phyloP scores from a whole-genome alignment of 495 filamentous ascomycete species.

The Physcia stellaris region DNA sequence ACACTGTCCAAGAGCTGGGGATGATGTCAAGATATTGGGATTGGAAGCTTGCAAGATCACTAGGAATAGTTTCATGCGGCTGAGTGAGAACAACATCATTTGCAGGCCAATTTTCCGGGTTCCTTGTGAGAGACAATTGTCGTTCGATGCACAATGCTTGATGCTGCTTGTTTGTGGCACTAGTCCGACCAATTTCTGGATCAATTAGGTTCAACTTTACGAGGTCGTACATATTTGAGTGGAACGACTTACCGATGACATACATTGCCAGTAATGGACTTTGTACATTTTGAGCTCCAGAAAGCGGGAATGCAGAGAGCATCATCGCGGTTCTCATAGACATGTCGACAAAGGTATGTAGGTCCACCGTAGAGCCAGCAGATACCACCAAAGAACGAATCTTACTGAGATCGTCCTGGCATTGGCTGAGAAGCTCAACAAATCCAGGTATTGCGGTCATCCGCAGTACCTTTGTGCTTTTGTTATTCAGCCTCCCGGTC shows the following conservation, averaged over 20 bases:
- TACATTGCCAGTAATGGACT: constrained; percentile 44
- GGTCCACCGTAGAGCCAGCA: constrained; percentile 32
- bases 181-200: no score
- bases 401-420: constrained; percentile 43
- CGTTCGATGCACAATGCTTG: constrained; percentile 36
- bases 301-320: constrained; percentile 42
- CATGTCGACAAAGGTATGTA: constrained; percentile 41
- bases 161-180: constrained; percentile 45
- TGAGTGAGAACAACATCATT: not conserved
- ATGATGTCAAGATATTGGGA: constrained; percentile 67
- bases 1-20: constrained; percentile 65
- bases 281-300: constrained; percentile 27
- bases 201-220: no score
- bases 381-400: constrained; percentile 39
- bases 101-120: constrained; percentile 31
- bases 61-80: no score
- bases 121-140: constrained; percentile 10
- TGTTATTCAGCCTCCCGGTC: not conserved
- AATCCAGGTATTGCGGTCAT: not conserved
- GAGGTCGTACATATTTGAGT: not conserved
- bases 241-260: constrained; percentile 28
- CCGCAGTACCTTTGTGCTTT: not conserved
- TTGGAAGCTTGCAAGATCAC: constrained; percentile 44
- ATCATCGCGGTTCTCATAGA: constrained; percentile 50
- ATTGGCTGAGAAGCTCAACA: constrained; percentile 33